Evolutionary conservation across 768 basidiomycete genomes (phyloP).

Genomic region (Tulasnella sp.): DNA sequence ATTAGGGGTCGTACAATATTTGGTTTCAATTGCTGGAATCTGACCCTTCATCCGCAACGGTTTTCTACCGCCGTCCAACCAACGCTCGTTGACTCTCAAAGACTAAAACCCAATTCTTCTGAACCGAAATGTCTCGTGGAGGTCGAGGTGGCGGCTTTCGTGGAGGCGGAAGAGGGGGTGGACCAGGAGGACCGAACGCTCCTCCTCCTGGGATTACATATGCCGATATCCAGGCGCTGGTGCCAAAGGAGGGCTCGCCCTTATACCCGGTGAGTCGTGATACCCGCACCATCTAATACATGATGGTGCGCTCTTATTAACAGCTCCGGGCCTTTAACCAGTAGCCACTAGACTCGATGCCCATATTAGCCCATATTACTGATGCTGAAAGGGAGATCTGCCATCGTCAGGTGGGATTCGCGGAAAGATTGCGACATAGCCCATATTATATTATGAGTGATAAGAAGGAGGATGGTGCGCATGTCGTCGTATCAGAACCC

Average conservation of each 20-base stretch:
- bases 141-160: conserved; percentile 31
- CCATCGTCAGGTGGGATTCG: conserved; percentile 56
- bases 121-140: conserved; percentile 37
- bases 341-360: conserved; percentile 54
- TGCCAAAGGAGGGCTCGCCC: conserved; percentile 59
- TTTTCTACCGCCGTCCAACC: too few species aligned
- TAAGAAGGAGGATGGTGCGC: conserved; percentile 48
- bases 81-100: too few species aligned
- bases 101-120: too few species aligned
- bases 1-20: too few species aligned
- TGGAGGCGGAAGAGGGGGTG: conserved; percentile 51
- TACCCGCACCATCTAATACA: conserved; percentile 7
- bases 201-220: conserved; percentile 75
- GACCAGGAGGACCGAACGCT: conserved; percentile 26
- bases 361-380: conserved; percentile 55
- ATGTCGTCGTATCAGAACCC: background rate
- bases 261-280: conserved; percentile 61
- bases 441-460: conserved; percentile 65
- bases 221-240: conserved; percentile 60
- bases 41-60: too few species aligned
- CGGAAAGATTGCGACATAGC: conserved; percentile 52
- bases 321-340: background rate
- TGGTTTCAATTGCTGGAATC: too few species aligned
- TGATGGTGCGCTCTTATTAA: background rate
- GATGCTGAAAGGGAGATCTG: conserved; percentile 54